Evolutionary conservation across 1,284 basidiomycete species (phyloP), one percentile per base, ranked within the genome.

Genomic region (Cystobasidium sp.): DNA sequence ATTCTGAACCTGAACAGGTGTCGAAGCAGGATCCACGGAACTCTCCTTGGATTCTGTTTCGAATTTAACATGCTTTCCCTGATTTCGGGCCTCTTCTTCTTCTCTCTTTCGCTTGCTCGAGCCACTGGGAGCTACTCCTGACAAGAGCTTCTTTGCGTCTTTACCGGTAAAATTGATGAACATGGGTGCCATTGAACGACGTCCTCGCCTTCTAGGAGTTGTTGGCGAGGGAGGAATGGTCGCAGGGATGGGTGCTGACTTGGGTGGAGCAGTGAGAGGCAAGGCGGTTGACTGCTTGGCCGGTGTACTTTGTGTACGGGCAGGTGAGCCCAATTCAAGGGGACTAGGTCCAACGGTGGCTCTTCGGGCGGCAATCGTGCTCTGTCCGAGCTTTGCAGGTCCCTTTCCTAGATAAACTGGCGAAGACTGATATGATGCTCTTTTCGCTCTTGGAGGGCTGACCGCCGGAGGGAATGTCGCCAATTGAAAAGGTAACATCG

Each of bases 161-260:
- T 74, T 76, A 7, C 77, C 44, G 9, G 79, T 79, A 39, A 80
- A 80, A 51, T 81, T 81, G 74, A 81, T 77, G 66, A 81, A 81
- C 69, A 67, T 66, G 6, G 75, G 69, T 14, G 67, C 59, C 52
- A 64, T 52, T 46, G 56, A 71, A 24, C 69, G 44, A 12, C 51
- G 59, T 44, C 58, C 46, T 44, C 31, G 31, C 5, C 58, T n/a
- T 9, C 44, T 49, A 0, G 59, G 69, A 9, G 24, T 62, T 14
- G 49, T 63, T 18, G 59, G 47, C 44, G 69, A 53, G 1, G 47
- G 16, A 52, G 69, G 69, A 18, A 37, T 44, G 12, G 61, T 20
- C 5, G 63, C 12, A 5, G 53, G 37, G 52, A 65, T 12, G 1
- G 62, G 62, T 18, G 70, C 70, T 3, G 66, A 68, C n/a, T 44